Conservation (phyloP, 1,139 yeast species). For the Hansenula sp. region DNA sequence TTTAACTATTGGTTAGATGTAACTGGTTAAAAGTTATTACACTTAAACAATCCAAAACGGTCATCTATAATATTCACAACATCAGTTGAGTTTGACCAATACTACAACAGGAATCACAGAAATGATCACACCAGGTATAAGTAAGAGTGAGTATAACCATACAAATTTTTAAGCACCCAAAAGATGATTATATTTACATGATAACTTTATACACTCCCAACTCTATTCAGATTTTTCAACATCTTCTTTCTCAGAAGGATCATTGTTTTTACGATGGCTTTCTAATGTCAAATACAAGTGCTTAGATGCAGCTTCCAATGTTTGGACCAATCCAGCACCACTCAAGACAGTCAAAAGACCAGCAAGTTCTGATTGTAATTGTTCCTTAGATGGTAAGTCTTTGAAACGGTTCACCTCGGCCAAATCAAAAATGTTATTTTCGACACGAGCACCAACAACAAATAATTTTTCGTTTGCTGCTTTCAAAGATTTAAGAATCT, state of each 20-base stretch:
- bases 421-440: conserved; percentile 49
- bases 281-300: conserved; percentile 70
- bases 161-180: too few relatives aligned
- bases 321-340: conserved; percentile 85
- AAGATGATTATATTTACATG: too few relatives aligned
- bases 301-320: conserved; percentile 66
- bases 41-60: too few relatives aligned
- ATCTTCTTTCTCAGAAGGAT: conserved; percentile 14
- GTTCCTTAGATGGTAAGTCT: conserved; percentile 65
- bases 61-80: too few relatives aligned
- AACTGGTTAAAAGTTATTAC: too few relatives aligned
- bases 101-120: too few relatives aligned
- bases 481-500: conserved; percentile 57
- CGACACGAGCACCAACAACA: conserved; percentile 81
- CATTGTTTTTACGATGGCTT: conserved; percentile 37
- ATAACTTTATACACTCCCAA: too few relatives aligned
- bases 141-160: too few relatives aligned
- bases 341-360: conserved; percentile 82
- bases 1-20: too few relatives aligned
- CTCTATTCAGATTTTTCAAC: neutral
- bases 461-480: conserved; percentile 67
- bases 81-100: too few relatives aligned
- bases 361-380: conserved; percentile 75
- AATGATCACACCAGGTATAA: too few relatives aligned
- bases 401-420: conserved; percentile 59